Evolutionary conservation across 345 rosid genomes (phyloP), one percentile per base, ranked within the genome.

Genomic region (Ailanthus altissimus): DNA sequence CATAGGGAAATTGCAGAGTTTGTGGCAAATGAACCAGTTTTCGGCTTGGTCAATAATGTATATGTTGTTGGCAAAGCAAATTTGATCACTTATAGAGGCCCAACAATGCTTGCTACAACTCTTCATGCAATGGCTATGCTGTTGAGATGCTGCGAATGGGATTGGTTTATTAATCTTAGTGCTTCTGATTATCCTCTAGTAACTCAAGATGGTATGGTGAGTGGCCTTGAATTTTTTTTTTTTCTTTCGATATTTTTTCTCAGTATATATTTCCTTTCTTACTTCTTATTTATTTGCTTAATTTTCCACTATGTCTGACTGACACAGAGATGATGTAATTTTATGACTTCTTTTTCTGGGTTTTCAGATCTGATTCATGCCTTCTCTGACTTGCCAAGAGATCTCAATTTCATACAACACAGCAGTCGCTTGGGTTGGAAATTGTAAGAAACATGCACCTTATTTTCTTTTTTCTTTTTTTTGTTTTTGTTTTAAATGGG

Each of bases 181-280:
- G 96, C 99, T 79, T 95, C 98, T 79, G 98, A 95, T 81, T 95
- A 93, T 76, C 98, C 98, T 66, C 67, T 95, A 57, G 83, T 90
- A 5, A 93, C 97, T 80, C 97, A 91, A 92, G 99, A 95, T 89
- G 97, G 99, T 93, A 95, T 81, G 97, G 97, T 94, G 97, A 94
- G 98, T 94, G 89, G 13, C 79, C 18, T 71, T 75, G n/a, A 49
- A 25, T 64, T 62, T 38, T 23, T 65, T 15, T 21, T 71, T 70
- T 12, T n/a, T 42, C 57, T 46, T 36, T 0, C 18, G 46, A 56
- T 65, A 10, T 40, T 5, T 36, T 21, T 32, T 25, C 26, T 57
- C 15, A 21, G 0, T 45, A 8, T 49, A 14, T 8, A n/a, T 20
- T 38, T 65, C 45, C n/a, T n/a, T 23, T 67, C 16, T 68, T 46